Evolutionary conservation across 768 basidiomycete species (phyloP).

Genomic region (Lyophyllum shimeji): DNA sequence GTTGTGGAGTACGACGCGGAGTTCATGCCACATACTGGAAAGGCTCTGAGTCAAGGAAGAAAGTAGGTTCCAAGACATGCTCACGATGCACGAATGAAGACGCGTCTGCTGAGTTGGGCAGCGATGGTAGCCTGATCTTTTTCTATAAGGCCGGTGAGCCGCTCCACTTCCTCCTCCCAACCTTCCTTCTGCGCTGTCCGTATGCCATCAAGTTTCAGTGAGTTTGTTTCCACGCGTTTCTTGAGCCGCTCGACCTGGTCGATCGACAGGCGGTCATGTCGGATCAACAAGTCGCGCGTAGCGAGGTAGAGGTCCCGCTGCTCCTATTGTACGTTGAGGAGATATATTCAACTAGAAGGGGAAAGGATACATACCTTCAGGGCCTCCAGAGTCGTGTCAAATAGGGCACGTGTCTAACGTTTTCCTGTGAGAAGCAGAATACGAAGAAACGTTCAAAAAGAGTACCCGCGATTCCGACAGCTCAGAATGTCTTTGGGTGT

Average conservation of each 20-base stretch:
- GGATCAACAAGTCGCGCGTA: constrained; percentile 81
- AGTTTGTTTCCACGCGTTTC: constrained; percentile 79
- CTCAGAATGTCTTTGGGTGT: constrained; percentile 73
- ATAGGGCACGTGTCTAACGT: constrained; percentile 55
- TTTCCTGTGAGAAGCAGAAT: neutral
- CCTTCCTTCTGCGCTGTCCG: constrained; percentile 72
- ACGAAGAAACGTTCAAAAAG: constrained; percentile 2
- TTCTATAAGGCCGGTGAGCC: constrained; percentile 68
- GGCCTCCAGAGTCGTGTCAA: constrained; percentile 72
- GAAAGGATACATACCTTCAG: constrained; percentile 55
- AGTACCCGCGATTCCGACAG: constrained; percentile 71
- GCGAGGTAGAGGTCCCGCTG: constrained; percentile 88
- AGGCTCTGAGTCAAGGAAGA: neutral
- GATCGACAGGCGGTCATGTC: constrained; percentile 85
- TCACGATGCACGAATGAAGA: constrained; percentile 87
- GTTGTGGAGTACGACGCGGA: constrained; percentile 90
- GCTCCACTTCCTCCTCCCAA: constrained; percentile 87
- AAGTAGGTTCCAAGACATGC: constrained; percentile 18
- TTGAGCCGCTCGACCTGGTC: constrained; percentile 88
- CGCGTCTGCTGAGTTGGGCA: constrained; percentile 70
- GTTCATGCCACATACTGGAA: constrained; percentile 91
- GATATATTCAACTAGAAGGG: neutral
- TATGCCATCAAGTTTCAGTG: constrained; percentile 74
- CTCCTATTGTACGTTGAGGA: constrained; percentile 34
- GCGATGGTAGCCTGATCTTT: constrained; percentile 83